Evolutionary conservation across 140 eudicot species (phyloP).

Genomic region (Bidens hawaiensis): DNA sequence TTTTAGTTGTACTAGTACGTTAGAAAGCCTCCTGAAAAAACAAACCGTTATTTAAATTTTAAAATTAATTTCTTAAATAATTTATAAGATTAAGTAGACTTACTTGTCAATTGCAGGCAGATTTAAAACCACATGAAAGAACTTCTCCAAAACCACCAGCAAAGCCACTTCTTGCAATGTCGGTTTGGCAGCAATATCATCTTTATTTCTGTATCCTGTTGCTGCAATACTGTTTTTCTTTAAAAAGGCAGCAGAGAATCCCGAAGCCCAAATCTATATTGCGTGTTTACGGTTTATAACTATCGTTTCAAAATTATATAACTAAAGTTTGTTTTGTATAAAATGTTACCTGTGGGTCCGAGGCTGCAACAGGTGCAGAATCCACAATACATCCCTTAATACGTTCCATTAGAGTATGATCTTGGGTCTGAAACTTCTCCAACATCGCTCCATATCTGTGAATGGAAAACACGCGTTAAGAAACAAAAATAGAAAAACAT

Average conservation of each 20-base stretch:
- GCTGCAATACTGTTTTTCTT: constrained; percentile 83
- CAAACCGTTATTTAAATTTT: background rate
- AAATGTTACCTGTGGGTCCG: constrained; percentile 79
- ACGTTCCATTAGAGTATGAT: constrained; percentile 39
- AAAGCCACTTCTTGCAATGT: constrained; percentile 61
- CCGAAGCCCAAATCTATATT: constrained; percentile 88
- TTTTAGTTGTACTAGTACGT: constrained; percentile 52
- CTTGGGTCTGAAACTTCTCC: constrained; percentile 73
- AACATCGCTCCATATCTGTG: constrained; percentile 90
- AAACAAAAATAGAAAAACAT: too few relatives aligned
- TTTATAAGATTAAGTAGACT: constrained; percentile 2
- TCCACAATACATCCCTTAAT: constrained; percentile 90
- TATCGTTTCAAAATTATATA: background rate
- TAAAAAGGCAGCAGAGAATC: constrained; percentile 96
- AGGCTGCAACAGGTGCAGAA: constrained; percentile 95
- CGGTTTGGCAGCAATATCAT: constrained; percentile 39
- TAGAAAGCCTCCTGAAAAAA: constrained; percentile 71
- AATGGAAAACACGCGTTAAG: constrained; percentile 4
- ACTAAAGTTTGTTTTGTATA: background rate
- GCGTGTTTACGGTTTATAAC: background rate
- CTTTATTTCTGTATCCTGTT: constrained; percentile 32
- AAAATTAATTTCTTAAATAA: background rate
- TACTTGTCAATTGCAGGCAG: constrained; percentile 75
- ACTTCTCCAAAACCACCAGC: constrained; percentile 58
- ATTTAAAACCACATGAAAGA: constrained; percentile 65